Base-by-base conservation (phyloP, 805 yeast species). In the Metschnikowia baotianmanensis region DNA sequence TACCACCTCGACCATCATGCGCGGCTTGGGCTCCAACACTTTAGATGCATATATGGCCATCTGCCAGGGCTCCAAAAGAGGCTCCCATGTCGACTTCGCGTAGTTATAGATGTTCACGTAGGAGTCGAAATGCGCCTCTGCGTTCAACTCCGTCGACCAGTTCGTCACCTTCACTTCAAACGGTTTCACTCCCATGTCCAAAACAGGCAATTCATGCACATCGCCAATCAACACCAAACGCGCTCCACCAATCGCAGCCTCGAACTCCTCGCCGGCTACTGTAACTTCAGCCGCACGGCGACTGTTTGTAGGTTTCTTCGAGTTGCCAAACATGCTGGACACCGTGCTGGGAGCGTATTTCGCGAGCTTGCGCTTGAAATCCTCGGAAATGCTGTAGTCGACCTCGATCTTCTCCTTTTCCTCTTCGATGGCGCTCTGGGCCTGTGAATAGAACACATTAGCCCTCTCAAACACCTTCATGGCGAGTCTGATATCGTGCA, bases 51-150 rank as follows among this genome's bases (percentile, higher is more conserved):
- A 87, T 10, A 86, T 62, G 0, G 87, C 80, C 36, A 91, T 69
- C 6, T 87, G 82, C 86, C 96, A 85, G 0, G 91, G 83, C 55
- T 93, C 99, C 36, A 93, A 60, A 33, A 93, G 67, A 0, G 99
- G 97, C 55, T 93, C 98, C 98, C 99, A 90, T 0, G 88, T 77
- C 3, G 96, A 89, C 46, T 85, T 79, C 0, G 96, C 78, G 59
- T 90, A 90, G 59, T 89, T 89, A 69, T 85, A 90, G 16, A 87
- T 78, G 59, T 87, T 89, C 8, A 85, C 75, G 45, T 68, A 76
- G 0, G 88, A 72, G 45, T 79, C 85, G 25, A 89, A 61, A 19
- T 77, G 75, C 0, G 83, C 71, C 42, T 79, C 80, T 1, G 87
- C 85, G 51, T 80, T 82, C 40, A 90, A 61, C 45, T 86, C 90